Conservation (phyloP, 2,329 filamentous ascomycete genomes). For the Uncinocarpus reesii region DNA sequence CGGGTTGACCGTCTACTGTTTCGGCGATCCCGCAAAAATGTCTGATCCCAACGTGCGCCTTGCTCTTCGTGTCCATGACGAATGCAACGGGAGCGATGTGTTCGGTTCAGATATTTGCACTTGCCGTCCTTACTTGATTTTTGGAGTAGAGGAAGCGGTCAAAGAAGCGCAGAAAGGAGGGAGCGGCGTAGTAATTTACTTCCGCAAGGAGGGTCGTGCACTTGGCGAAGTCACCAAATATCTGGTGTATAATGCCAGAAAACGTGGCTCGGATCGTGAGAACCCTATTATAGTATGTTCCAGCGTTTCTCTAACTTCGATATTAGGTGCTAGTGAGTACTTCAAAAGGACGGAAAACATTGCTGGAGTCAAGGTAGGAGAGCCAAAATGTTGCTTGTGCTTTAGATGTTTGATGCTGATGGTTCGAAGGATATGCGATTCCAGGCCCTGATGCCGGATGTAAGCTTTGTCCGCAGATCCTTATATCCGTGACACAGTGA, state of each 20-base stretch:
- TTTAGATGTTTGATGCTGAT: slow-evolving; percentile 5
- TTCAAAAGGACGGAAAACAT: slow-evolving; percentile 98
- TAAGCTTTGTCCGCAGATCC: slow-evolving; percentile 18
- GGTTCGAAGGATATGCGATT: slow-evolving; percentile 65
- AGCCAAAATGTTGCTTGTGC: neutral
- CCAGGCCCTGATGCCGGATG: slow-evolving; percentile 91
- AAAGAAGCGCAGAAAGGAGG: slow-evolving; percentile 93
- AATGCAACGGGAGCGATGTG: slow-evolving; percentile 94
- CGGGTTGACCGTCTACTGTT: slow-evolving; percentile 91
- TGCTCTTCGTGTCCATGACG: slow-evolving; percentile 74
- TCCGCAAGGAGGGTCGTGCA: slow-evolving; percentile 91
- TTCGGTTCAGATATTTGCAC: slow-evolving; percentile 98
- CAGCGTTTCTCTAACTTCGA: slow-evolving; percentile 69
- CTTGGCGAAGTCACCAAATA: slow-evolving; percentile 91
- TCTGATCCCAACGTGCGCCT: slow-evolving; percentile 71
- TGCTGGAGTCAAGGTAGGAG: slow-evolving; percentile 68
- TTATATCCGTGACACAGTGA: neutral
- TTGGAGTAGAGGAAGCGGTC: slow-evolving; percentile 93
- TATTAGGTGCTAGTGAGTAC: slow-evolving; percentile 77
- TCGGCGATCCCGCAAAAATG: slow-evolving; percentile 90
- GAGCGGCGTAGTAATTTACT: slow-evolving; percentile 93
- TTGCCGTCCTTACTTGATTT: slow-evolving; percentile 82
- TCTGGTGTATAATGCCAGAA: slow-evolving; percentile 52
- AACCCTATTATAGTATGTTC: slow-evolving; percentile 16
- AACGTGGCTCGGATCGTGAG: slow-evolving; percentile 24